Base-by-base conservation (phyloP, 1,284 basidiomycete genomes). In the Ceratobasidium sp. region DNA sequence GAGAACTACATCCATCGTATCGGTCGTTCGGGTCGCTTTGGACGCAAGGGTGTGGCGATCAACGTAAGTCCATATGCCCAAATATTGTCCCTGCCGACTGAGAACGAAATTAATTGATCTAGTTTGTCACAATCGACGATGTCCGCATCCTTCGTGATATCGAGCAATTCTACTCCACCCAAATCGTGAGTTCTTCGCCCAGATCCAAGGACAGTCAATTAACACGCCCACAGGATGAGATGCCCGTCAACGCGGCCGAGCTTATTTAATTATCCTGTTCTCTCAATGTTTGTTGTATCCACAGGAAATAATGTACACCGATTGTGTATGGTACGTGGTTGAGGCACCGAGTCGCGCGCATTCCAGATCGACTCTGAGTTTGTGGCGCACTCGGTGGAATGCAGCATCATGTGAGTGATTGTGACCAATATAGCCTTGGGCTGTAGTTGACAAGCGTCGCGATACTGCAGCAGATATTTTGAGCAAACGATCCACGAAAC, bases 1-100 rank as follows among this genome's bases (percentile, higher is more conserved):
- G 96, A 98, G 84, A 77, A 98, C 80, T 99, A 99, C 82, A 96
- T 99, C 74, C 96, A 98, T 82, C 90, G 96, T 75, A 98, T 98
- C 76, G 96, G 96, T 80, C 89, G 95, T 70, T 94, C 92, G 65
- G 96, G 96, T 75, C 91, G 96, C 69, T 98, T 97, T 79, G 94
- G 94, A 73, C 85, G 94, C 73, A 96, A 96, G 80, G 94, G 94
- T 82, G 95, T 93, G 74, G 94, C 88, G 65, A 94, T 92, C 80
- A 97, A 91, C 79, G 92, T 93, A 76, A 70, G 78, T 73, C 3
- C 45, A 42, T 22, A 53, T 3, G 29, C n/a, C 13, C 6, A 27
- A 69, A 71, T 71, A 25, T 29, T 52, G 31, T 35, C n/a, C 22
- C 25, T 25, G 34, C 49, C 84, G 20, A 47, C 13, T 29, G 29